These are phyloP conservation scores for Cladosporium velox DNA, from an alignment of 2,329 filamentous ascomycete genomes.

Conservation along the genomic window DNA sequence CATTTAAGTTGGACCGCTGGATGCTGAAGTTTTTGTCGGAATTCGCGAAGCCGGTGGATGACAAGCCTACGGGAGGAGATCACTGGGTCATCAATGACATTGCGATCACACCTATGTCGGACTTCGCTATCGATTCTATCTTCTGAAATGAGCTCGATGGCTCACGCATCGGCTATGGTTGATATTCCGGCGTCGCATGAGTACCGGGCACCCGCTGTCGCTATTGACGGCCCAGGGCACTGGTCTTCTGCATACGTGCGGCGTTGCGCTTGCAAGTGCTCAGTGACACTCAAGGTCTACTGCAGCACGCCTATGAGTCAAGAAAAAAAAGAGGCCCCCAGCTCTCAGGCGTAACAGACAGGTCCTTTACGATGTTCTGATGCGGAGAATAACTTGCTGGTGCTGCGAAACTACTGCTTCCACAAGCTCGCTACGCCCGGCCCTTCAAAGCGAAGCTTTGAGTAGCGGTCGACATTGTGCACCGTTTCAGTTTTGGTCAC, in stretches of 20 bases:
- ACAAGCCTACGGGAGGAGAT: constrained; percentile 12
- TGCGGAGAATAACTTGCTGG: not conserved
- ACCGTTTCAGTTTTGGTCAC: not conserved
- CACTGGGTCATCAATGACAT: constrained; percentile 18
- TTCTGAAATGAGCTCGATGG: not conserved
- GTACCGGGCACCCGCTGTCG: not conserved
- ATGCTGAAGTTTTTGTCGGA: constrained; percentile 48
- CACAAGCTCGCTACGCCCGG: not conserved
- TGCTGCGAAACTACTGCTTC: not conserved
- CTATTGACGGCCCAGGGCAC: not conserved
- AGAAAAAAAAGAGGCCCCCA: not conserved
- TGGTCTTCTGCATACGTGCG: not conserved
- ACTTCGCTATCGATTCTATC: constrained; percentile 16
- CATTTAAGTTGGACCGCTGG: constrained; percentile 21
- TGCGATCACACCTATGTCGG: constrained; percentile 19
- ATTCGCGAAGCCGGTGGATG: constrained; percentile 17
- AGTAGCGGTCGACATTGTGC: not conserved
- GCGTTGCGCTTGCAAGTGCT: not conserved
- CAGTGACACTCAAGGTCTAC: not conserved
- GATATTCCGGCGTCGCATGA: not conserved
- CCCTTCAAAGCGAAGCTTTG: not conserved
- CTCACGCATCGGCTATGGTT: too few relatives aligned
- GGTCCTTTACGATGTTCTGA: too few relatives aligned
- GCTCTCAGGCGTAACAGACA: not conserved
- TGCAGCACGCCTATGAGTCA: not conserved